Percentiles rank a stretch among this genome's conserved stretches.
These are phyloP conservation scores for Metschnikowia picachoensis DNA, from an alignment of 805 yeast species.

Conservation along the genomic window DNA sequence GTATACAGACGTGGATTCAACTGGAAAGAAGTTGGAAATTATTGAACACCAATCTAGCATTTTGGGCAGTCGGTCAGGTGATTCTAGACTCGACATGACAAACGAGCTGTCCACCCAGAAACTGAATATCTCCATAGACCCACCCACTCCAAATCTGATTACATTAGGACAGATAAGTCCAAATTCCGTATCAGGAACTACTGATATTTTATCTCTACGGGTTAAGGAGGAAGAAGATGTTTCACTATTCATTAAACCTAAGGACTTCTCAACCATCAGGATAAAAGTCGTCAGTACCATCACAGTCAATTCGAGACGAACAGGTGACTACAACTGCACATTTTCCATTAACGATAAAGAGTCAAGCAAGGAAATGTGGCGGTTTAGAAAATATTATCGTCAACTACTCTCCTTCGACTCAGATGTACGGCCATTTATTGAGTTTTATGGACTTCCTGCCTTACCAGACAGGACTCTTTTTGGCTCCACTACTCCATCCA, in stretches of 20 bases:
- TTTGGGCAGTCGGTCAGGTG: too few species aligned
- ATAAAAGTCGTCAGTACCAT: slow-evolving; percentile 50
- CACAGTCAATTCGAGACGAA: slow-evolving; percentile 30
- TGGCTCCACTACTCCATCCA: slow-evolving; percentile 54
- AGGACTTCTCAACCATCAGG: slow-evolving; percentile 49
- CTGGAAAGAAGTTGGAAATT: too few species aligned
- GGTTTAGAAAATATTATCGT: slow-evolving; percentile 58
- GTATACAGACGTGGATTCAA: too few species aligned
- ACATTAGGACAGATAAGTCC: not conserved
- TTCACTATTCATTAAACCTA: slow-evolving; percentile 55
- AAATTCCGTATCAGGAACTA: not conserved
- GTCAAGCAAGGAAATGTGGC: slow-evolving; percentile 67
- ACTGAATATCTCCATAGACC: too few species aligned
- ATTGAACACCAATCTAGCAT: too few species aligned
- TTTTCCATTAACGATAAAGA: slow-evolving; percentile 62
- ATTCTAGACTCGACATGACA: too few species aligned
- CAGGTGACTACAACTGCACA: slow-evolving; percentile 57
- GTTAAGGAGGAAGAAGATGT: slow-evolving; percentile 35
- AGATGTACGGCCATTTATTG: slow-evolving; percentile 49
- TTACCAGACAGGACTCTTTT: slow-evolving; percentile 65
- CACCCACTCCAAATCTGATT: too few species aligned
- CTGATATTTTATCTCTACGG: not conserved
- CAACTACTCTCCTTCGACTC: slow-evolving; percentile 61
- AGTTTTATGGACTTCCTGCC: slow-evolving; percentile 53
- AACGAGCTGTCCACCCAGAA: too few species aligned